Percentiles rank a stretch among this genome's conserved stretches.
phyloP scores from a whole-genome alignment of 352 stramenopile genomes.

The Globisporangium viniferum region DNA sequence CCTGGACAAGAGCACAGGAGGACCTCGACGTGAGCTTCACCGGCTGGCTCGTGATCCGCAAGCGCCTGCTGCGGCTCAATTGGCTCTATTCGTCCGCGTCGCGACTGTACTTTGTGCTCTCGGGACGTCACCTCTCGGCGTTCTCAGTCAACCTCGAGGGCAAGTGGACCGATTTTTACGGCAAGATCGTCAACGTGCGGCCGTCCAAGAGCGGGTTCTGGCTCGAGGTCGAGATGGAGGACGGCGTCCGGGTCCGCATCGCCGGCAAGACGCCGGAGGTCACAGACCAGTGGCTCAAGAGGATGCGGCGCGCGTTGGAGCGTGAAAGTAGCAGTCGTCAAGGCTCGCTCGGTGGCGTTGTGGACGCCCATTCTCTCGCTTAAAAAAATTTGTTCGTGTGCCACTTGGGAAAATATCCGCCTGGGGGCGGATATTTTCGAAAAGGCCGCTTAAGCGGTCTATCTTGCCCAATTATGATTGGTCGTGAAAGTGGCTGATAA shows the following conservation, averaged over 20 bases:
- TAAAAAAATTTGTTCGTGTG: no score
- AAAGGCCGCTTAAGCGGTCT: no score
- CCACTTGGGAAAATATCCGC: no score
- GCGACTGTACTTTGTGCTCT: conserved; percentile 38
- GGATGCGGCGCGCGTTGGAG: conserved; percentile 11
- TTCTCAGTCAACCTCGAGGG: conserved; percentile 45
- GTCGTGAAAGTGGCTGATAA: no score
- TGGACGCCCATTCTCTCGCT: no score
- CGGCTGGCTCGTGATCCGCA: conserved; percentile 29
- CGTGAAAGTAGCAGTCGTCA: not conserved
- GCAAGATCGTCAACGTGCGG: conserved; percentile 19
- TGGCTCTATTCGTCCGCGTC: conserved; percentile 19
- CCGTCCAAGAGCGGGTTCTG: conserved; percentile 14
- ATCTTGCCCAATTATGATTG: no score
- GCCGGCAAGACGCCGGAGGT: conserved; percentile 5
- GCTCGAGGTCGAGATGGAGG: conserved; percentile 14
- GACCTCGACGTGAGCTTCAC: conserved; percentile 18
- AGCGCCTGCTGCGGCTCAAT: conserved; percentile 14
- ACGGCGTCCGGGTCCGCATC: conserved; percentile 25
- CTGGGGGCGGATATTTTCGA: no score
- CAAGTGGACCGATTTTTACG: conserved; percentile 32
- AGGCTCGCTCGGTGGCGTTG: not conserved
- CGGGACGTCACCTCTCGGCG: conserved; percentile 21
- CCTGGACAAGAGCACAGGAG: conserved; percentile 3
- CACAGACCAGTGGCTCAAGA: conserved; percentile 11